A percentile compares a stretch with the other conserved stretches of the same genome.
Conservation (phyloP, 148 eudicot species). For the Amaranthus cruentus region DNA sequence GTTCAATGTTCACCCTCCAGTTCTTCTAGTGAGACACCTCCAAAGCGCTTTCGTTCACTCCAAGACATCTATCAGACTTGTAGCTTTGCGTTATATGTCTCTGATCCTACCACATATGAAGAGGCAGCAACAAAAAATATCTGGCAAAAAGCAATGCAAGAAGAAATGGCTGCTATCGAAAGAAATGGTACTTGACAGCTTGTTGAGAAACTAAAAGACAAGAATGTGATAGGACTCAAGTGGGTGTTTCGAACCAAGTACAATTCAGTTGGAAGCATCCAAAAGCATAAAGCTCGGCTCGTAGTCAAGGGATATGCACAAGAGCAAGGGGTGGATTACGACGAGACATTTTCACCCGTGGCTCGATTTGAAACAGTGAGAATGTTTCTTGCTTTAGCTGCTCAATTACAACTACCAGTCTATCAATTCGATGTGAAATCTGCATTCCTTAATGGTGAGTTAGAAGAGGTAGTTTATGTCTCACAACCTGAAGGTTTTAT, state of each 20-base stretch:
- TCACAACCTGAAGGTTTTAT: neutral
- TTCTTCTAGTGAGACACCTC: neutral
- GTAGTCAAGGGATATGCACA: no score
- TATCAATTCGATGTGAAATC: neutral
- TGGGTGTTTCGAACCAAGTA: no score
- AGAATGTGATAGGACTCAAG: neutral
- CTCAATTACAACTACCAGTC: neutral
- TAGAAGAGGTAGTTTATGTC: neutral
- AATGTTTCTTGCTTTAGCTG: neutral
- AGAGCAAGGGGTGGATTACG: no score
- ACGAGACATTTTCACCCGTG: no score
- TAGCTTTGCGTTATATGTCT: conserved; percentile 7
- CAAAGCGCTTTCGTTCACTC: neutral
- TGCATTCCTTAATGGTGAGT: neutral
- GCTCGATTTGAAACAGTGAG: neutral
- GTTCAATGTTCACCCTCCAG: no score
- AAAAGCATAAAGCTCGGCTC: no score
- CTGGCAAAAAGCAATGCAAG: conserved; percentile 12
- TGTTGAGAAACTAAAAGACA: neutral
- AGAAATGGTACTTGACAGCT: conserved; percentile 13
- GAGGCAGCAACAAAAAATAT: neutral
- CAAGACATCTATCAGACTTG: neutral
- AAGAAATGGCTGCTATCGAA: conserved; percentile 5
- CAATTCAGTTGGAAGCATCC: no score
- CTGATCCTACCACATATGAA: conserved; percentile 10